A percentile compares a stretch with the other conserved stretches of the same genome.
Evolutionary conservation across 176 grass and related monocot species (phyloP).

Genomic region (Musa schizocarpa): DNA sequence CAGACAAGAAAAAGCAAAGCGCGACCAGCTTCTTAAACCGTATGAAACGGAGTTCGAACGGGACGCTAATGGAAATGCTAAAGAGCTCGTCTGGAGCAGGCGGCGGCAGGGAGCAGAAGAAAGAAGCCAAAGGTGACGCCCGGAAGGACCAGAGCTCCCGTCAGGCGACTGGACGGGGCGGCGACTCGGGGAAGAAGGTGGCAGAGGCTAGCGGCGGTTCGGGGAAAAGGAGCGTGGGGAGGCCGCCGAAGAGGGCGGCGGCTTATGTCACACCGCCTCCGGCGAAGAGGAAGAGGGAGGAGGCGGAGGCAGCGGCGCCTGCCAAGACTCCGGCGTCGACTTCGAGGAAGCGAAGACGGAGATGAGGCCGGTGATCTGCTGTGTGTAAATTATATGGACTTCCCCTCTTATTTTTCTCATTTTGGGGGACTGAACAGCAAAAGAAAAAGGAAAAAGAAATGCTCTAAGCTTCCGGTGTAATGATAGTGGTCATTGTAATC

Average conservation of each 20-base stretch:
- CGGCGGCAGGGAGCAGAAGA: constrained; percentile 34
- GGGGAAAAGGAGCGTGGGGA: constrained; percentile 47
- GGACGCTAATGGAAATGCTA: constrained; percentile 42
- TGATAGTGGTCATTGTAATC: no score
- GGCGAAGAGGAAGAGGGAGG: constrained; percentile 47
- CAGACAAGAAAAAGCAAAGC: constrained; percentile 63
- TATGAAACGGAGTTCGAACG: constrained; percentile 42
- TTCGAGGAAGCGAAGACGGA: constrained; percentile 45
- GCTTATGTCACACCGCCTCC: constrained; percentile 35
- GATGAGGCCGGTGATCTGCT: background rate
- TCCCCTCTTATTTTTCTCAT: no score
- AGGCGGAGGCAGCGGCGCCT: constrained; percentile 12
- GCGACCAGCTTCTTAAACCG: constrained; percentile 75
- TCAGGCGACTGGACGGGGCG: background rate
- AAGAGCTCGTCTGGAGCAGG: constrained; percentile 26
- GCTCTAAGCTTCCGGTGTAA: no score
- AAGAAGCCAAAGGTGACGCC: constrained; percentile 33
- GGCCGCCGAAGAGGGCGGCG: constrained; percentile 44
- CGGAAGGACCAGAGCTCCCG: constrained; percentile 36
- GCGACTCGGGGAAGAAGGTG: constrained; percentile 25
- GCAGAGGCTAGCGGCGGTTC: background rate
- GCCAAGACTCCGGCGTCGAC: constrained; percentile 12
- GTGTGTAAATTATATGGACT: background rate
- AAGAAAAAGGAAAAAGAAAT: background rate
- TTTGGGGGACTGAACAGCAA: no score